Evolutionary conservation across 2,329 filamentous ascomycete genomes (phyloP), one percentile per base, ranked within the genome.

Genomic region (Cercospora brassicicola): DNA sequence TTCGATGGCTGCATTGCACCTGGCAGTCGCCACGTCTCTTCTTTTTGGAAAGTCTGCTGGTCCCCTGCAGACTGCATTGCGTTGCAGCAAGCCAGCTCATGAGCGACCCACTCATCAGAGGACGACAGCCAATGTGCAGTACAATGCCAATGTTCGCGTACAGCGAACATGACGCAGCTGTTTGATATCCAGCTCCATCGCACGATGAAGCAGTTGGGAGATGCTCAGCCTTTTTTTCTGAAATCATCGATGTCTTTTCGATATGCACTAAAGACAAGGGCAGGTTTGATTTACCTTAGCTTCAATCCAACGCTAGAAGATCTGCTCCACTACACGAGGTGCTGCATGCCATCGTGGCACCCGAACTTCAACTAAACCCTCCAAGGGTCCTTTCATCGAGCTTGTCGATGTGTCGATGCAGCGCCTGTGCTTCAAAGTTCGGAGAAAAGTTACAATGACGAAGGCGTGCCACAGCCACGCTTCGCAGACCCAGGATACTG

Each of bases 31-130:
- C 53, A 57, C 53, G 20, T 18, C 26, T 15, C 23, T 10, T 33
- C 26, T 18, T 57, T 57, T 33, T 33, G 31, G 53, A 10, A 31
- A 31, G 2, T 57, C 20, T 31, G 53, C 53, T 45, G 36, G 18
- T 28, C 36, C 59, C 31, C 59, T 61, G 59, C 59, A 61, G 59
- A 42, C 15, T 45, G 59, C 59, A 61, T 23, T 23, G 23, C 15
- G 57, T 2, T 28, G 30, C 31, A 33, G 57, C 20, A 30, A 57
- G 31, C 18, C 59, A 61, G 59, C 56, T 59, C 56, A 59, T 36
- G 18, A 20, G 30, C 31, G 18, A 59, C 28, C 30, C 18, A 20
- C 28, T 59, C 18, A 26, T 51, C 45, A 51, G 45, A 51, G 45
- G 20, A 51, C 45, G 45, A 26, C 45, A 51, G 18, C 45, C 45